Percentiles rank a stretch among this genome's conserved stretches.
These are phyloP conservation scores for Rosa rugosa DNA, from an alignment of 306 rosid genomes.

Conservation along the genomic window DNA sequence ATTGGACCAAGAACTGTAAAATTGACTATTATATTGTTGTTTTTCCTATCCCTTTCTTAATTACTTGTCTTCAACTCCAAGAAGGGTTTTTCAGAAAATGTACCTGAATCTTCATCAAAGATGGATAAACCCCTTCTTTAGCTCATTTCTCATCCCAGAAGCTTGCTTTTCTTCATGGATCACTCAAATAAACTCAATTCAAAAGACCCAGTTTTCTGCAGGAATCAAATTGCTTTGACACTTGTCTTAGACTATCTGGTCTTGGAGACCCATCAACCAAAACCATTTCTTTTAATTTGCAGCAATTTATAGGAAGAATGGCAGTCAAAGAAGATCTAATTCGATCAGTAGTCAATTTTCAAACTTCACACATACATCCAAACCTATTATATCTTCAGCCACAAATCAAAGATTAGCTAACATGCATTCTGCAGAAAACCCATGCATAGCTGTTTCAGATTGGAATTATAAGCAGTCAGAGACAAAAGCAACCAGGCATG, in stretches of 20 bases:
- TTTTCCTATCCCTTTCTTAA: neutral
- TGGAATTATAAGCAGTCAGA: neutral
- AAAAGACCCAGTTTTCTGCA: slow-evolving; percentile 15
- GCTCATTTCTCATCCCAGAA: slow-evolving; percentile 8
- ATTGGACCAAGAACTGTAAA: neutral
- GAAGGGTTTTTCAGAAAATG: neutral
- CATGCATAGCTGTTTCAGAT: neutral
- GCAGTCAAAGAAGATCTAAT: slow-evolving; percentile 3
- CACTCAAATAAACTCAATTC: neutral
- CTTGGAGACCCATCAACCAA: slow-evolving; percentile 7
- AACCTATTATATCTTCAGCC: neutral
- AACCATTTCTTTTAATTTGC: slow-evolving; percentile 5
- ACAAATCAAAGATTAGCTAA: slow-evolving; percentile 3
- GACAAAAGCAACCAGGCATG: slow-evolving; percentile 8
- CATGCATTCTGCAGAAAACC: slow-evolving; percentile 3
- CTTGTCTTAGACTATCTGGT: neutral
- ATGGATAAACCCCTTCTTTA: neutral
- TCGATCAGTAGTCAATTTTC: neutral
- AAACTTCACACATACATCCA: neutral
- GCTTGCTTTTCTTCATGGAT: slow-evolving; percentile 4
- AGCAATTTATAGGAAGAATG: neutral
- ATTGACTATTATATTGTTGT: neutral
- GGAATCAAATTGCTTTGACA: slow-evolving; percentile 7
- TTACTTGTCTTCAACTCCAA: slow-evolving; percentile 1
- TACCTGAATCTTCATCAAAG: slow-evolving; percentile 18